Evolutionary conservation across 2,329 filamentous ascomycete genomes (phyloP).

Genomic region (Colletotrichum lindemuthianum): DNA sequence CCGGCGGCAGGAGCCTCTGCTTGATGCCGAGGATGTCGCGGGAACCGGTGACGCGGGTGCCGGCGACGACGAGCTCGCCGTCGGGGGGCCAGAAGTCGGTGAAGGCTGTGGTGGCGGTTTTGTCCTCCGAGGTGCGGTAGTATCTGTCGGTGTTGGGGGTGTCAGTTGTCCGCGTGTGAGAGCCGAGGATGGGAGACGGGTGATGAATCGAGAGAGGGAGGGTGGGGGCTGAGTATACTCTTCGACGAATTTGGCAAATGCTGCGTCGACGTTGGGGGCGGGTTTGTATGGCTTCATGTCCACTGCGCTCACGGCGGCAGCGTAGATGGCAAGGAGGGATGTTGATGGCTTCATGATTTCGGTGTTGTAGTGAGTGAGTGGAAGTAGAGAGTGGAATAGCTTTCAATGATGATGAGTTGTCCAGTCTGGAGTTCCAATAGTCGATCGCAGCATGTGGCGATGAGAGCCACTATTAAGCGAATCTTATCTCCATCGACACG

Average conservation of each 20-base stretch:
- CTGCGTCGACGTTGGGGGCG: conserved; percentile 11
- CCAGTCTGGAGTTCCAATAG: no score
- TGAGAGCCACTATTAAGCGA: no score
- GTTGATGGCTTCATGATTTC: conserved; percentile 15
- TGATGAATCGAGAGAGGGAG: no score
- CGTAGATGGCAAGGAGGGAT: neutral
- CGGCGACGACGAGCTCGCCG: conserved; percentile 12
- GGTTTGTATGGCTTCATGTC: conserved; percentile 22
- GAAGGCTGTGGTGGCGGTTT: conserved; percentile 10
- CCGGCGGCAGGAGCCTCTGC: conserved; percentile 21
- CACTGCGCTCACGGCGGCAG: conserved; percentile 8
- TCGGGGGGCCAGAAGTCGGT: conserved; percentile 31
- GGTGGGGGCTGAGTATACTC: neutral
- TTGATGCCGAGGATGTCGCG: conserved; percentile 20
- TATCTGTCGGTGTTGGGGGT: neutral
- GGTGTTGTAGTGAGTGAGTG: no score
- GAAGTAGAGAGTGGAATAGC: neutral
- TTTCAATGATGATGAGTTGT: neutral
- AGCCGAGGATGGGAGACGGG: no score
- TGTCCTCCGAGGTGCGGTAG: conserved; percentile 21
- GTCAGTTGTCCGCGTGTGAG: neutral
- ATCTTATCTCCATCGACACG: no score
- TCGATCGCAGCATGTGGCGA: no score
- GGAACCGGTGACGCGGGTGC: conserved; percentile 3
- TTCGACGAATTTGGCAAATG: conserved; percentile 10